Evolutionary conservation across 805 yeast genomes (phyloP).

Genomic region (Pichia occidentalis): DNA sequence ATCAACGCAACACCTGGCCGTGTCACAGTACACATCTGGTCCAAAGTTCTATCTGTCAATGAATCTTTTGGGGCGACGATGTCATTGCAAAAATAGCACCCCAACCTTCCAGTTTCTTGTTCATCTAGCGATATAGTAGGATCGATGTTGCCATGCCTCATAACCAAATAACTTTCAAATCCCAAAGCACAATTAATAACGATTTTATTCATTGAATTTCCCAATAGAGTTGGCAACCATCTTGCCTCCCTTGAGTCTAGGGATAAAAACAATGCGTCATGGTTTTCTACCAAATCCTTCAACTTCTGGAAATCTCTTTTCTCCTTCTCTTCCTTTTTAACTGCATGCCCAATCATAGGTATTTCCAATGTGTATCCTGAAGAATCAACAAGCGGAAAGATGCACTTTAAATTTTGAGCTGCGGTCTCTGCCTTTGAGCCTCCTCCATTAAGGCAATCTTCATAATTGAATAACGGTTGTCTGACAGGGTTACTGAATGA

Average conservation of each 20-base stretch:
- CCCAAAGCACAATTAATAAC: slow-evolving; percentile 94
- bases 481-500: slow-evolving; percentile 94
- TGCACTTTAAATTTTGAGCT: slow-evolving; percentile 58
- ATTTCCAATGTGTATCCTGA: slow-evolving; percentile 63
- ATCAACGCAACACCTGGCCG: slow-evolving; percentile 91
- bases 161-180: slow-evolving; percentile 85
- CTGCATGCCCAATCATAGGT: slow-evolving; percentile 95
- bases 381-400: slow-evolving; percentile 73
- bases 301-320: slow-evolving; percentile 46
- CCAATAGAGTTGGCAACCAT: slow-evolving; percentile 93
- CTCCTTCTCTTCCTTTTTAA: slow-evolving; percentile 49
- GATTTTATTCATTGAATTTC: slow-evolving; percentile 56
- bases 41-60: slow-evolving; percentile 79
- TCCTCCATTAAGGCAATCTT: slow-evolving; percentile 77
- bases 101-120: slow-evolving; percentile 42
- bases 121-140: slow-evolving; percentile 20
- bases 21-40: slow-evolving; percentile 98
- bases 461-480: slow-evolving; percentile 77
- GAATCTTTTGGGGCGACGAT: slow-evolving; percentile 92
- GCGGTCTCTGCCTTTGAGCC: slow-evolving; percentile 73
- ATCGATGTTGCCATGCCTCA: slow-evolving; percentile 73
- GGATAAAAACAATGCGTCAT: slow-evolving; percentile 72
- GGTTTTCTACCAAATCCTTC: slow-evolving; percentile 46
- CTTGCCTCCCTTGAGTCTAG: slow-evolving; percentile 95
- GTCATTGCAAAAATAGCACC: slow-evolving; percentile 95